phyloP scores from a whole-genome alignment of 2,329 filamentous ascomycete species.

The Cladophialophora bantiana region DNA sequence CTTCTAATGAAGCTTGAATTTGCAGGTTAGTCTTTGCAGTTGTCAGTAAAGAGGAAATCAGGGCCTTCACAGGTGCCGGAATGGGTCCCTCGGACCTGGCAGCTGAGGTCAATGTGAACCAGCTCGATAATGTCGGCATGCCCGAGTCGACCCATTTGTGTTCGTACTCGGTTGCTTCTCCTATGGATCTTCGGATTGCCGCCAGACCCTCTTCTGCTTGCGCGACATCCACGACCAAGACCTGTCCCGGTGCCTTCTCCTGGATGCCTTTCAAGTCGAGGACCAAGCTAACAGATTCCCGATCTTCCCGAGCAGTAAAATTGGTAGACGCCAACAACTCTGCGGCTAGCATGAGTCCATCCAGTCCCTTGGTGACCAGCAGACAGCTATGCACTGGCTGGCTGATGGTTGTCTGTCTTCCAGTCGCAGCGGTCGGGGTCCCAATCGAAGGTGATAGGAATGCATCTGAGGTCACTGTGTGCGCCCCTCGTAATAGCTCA shows the following conservation, averaged over 20 bases:
- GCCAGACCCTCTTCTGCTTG: conserved; percentile 68
- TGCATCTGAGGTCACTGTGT: conserved; percentile 55
- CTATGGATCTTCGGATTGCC: conserved; percentile 71
- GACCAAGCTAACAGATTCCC: conserved; percentile 59
- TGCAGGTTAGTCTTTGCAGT: conserved; percentile 45
- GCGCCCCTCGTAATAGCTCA: conserved; percentile 29
- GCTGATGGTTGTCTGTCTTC: conserved; percentile 70
- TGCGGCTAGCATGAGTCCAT: conserved; percentile 62
- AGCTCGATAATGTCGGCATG: conserved; percentile 68
- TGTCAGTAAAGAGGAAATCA: conserved; percentile 72
- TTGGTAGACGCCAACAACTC: conserved; percentile 44
- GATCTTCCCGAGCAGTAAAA: conserved; percentile 50
- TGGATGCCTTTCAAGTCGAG: conserved; percentile 62
- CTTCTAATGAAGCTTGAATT: conserved; percentile 42
- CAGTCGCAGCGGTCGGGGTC: conserved; percentile 69
- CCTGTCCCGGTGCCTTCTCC: conserved; percentile 44
- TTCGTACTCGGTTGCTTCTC: conserved; percentile 75
- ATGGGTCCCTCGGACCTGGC: conserved; percentile 55
- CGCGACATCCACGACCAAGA: conserved; percentile 66
- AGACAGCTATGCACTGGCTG: conserved; percentile 86
- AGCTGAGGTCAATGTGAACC: conserved; percentile 58
- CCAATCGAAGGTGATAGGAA: conserved; percentile 79
- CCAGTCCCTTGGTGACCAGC: conserved; percentile 74
- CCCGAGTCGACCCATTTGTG: conserved; percentile 76
- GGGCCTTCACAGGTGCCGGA: conserved; percentile 69